A percentile compares a stretch with the other conserved stretches of the same genome.
Conservation (phyloP, 495 filamentous ascomycete species). For the Paragyromitra xinjiangensis region DNA sequence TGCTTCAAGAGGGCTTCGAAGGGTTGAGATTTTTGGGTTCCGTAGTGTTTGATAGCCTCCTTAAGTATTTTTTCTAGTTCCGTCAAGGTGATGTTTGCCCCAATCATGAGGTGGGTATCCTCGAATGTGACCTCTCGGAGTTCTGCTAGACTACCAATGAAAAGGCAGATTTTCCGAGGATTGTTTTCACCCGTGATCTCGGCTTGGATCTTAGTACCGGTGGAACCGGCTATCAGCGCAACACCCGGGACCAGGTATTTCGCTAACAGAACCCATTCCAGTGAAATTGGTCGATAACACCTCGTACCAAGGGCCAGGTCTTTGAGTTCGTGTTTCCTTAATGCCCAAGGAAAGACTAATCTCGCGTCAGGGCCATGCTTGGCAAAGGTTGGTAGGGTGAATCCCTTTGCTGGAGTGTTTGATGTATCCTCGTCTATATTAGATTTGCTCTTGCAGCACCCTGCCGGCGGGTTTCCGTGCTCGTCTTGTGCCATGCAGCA, state of each 20-base stretch:
- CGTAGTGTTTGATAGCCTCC: conserved; percentile 81
- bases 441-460: conserved; percentile 67
- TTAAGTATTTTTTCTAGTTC: conserved; percentile 78
- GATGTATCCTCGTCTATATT: conserved; percentile 50
- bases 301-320: conserved; percentile 88
- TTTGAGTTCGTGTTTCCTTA: conserved; percentile 82
- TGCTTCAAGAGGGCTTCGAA: conserved; percentile 80
- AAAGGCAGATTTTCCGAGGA: conserved; percentile 70
- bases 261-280: conserved; percentile 61
- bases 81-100: conserved; percentile 89
- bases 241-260: no score
- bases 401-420: conserved; percentile 69
- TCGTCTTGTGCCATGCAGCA: conserved; percentile 73
- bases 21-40: conserved; percentile 72
- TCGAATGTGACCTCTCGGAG: conserved; percentile 75
- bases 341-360: conserved; percentile 86
- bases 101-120: conserved; percentile 83
- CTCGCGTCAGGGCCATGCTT: conserved; percentile 93
- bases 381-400: conserved; percentile 88
- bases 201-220: no score
- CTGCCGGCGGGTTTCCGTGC: conserved; percentile 61
- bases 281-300: conserved; percentile 89
- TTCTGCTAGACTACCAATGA: conserved; percentile 90
- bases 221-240: no score
- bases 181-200: no score